Evolutionary conservation across 305 asterid genomes (phyloP), one percentile per base, ranked within the genome.

Genomic region (Coffea humblotiana): DNA sequence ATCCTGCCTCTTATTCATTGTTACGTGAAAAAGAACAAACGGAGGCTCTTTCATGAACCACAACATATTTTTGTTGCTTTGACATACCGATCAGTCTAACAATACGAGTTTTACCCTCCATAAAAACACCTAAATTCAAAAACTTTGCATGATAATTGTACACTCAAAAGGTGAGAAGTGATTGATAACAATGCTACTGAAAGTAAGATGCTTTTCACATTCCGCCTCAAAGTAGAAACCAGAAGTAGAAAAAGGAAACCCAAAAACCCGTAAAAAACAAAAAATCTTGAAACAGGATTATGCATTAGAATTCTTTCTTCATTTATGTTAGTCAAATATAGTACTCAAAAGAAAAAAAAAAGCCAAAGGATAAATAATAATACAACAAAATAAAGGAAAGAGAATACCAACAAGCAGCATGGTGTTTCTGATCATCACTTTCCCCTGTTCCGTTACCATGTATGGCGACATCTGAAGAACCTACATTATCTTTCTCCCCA

Each of bases 351-450:
- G 32, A 32, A 43, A 51, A 67, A 82, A 70, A 60, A 67, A 82
- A 70, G 40, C 27, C 27, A 68, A 29, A 77, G 14, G 2, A 9
- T 8, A 69, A 7, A 54, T 0, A 37, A 2, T 37, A 56, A 58
- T 35, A 10, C 13, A 64, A 6, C 7, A 54, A 13, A 35, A 32
- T 14, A 10, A 63, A 61, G 72, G 69, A 21, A 37, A 81, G 70
- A 64, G 81, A 84, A 65, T 82, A 89, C 89, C 88, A 83, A 63
- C 52, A 61, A 58, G 67, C 77, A 71, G 63, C 40, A 49, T 49
- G 80, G 23, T 69, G 81, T 78, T 78, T 80, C 45, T 78, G 86
- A 85, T 79, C 88, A 81, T 21, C 78, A 74, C 35, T 77, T 63
- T 72, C 65, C 56, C 29, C 25, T 51, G 67, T 71, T 13, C 68